phyloP scores from a whole-genome alignment of 2,329 filamentous ascomycete species.

The Metarhizium anisopliae region DNA sequence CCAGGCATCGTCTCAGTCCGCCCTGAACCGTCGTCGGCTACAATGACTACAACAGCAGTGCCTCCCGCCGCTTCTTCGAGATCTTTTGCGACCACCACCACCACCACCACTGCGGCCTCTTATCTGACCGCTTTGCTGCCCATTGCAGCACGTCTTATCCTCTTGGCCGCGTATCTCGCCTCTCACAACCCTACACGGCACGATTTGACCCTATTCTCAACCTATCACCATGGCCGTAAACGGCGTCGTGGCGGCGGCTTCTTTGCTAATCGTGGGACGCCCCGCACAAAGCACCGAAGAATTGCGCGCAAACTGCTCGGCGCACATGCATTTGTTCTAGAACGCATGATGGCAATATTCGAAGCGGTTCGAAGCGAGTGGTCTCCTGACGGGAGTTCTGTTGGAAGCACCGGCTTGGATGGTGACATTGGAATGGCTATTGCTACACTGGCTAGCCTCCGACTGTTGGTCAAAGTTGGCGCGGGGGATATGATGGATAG shows the following conservation, averaged over 20 bases:
- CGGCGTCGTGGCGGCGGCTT: slow-evolving; percentile 40
- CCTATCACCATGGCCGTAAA: slow-evolving; percentile 47
- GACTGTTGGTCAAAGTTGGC: slow-evolving; percentile 58
- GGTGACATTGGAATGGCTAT: slow-evolving; percentile 55
- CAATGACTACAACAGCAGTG: neutral
- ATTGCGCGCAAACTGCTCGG: slow-evolving; percentile 70
- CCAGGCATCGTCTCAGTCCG: slow-evolving; percentile 46
- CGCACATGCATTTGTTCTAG: slow-evolving; percentile 67
- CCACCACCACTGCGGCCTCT: slow-evolving; percentile 11
- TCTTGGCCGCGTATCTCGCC: slow-evolving; percentile 71
- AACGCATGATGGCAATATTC: slow-evolving; percentile 72
- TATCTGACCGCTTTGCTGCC: slow-evolving; percentile 54
- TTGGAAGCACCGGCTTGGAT: slow-evolving; percentile 30
- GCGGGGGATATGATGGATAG: slow-evolving; percentile 57
- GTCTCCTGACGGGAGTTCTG: slow-evolving; percentile 24
- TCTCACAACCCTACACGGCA: slow-evolving; percentile 71
- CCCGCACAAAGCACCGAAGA: slow-evolving; percentile 51
- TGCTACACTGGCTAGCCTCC: slow-evolving; percentile 62
- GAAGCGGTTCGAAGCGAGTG: slow-evolving; percentile 54
- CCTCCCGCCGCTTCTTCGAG: neutral
- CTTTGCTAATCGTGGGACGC: slow-evolving; percentile 20
- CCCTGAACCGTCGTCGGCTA: neutral
- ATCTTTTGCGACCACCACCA: neutral
- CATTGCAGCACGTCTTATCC: slow-evolving; percentile 62
- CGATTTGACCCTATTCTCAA: slow-evolving; percentile 69